These are phyloP conservation scores for Paramecium sonneborni DNA, from an alignment of 73 alveolate genomes.

Conservation along the genomic window DNA sequence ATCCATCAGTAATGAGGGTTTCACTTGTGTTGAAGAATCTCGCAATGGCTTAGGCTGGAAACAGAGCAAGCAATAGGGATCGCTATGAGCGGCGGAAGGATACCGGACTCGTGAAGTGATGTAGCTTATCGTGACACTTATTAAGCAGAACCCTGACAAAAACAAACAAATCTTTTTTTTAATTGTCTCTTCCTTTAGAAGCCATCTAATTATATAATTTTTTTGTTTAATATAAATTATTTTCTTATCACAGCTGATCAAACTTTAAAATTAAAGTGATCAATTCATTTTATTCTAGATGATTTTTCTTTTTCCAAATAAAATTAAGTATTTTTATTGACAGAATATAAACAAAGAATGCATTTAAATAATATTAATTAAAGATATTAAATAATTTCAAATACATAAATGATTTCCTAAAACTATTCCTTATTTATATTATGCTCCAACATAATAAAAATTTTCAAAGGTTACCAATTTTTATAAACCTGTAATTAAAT, in stretches of 20 bases:
- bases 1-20: slow-evolving; percentile 41
- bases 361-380: too few species aligned
- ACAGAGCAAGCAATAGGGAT: slow-evolving; percentile 61
- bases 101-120: slow-evolving; percentile 58
- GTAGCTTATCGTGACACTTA: slow-evolving; percentile 45
- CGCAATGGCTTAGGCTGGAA: slow-evolving; percentile 59
- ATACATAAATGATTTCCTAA: background rate
- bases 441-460: background rate
- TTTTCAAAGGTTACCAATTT: background rate
- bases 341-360: too few species aligned
- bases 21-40: slow-evolving; percentile 51
- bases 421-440: background rate
- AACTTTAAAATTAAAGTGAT: too few species aligned
- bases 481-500: background rate
- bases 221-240: too few species aligned
- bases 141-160: slow-evolving; percentile 34
- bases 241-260: too few species aligned
- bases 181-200: too few species aligned
- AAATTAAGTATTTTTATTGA: too few species aligned
- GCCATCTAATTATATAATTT: too few species aligned
- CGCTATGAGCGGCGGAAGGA: slow-evolving; percentile 66
- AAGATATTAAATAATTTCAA: background rate
- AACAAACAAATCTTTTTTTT: background rate
- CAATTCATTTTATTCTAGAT: too few species aligned
- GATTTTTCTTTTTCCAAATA: too few species aligned